A percentile compares a stretch with the other conserved stretches of the same genome.
These are phyloP conservation scores for Sporothrix luriei DNA, from an alignment of 2,329 filamentous ascomycete species.

Conservation along the genomic window DNA sequence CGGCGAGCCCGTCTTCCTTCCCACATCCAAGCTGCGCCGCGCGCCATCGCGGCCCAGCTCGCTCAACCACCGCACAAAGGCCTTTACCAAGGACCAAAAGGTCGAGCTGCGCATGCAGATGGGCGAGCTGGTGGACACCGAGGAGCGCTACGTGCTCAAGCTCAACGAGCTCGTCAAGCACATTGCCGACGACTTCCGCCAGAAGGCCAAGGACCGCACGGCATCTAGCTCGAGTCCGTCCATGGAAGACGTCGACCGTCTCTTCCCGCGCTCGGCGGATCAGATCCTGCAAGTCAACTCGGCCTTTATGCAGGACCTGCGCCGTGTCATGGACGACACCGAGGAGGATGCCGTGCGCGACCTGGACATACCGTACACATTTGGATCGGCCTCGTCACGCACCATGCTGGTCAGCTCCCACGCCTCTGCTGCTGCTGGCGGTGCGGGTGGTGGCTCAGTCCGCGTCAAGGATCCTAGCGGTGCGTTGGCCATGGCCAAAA, in stretches of 20 bases:
- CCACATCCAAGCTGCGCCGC: slow-evolving; percentile 79
- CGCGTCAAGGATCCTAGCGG: slow-evolving; percentile 73
- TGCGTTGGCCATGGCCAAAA: slow-evolving; percentile 73
- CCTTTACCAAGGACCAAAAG: slow-evolving; percentile 80
- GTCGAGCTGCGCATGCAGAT: slow-evolving; percentile 84
- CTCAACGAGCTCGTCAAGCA: slow-evolving; percentile 79
- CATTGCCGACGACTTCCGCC: slow-evolving; percentile 77
- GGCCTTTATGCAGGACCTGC: slow-evolving; percentile 75
- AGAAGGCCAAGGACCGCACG: slow-evolving; percentile 63
- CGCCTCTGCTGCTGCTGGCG: slow-evolving; percentile 37
- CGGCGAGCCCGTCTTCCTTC: slow-evolving; percentile 82
- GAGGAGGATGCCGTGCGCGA: slow-evolving; percentile 79
- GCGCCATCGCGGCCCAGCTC: slow-evolving; percentile 85
- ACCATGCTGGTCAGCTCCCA: slow-evolving; percentile 13
- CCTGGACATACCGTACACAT: slow-evolving; percentile 60
- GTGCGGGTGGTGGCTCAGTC: slow-evolving; percentile 48
- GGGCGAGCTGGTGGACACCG: slow-evolving; percentile 86
- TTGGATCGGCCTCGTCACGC: slow-evolving; percentile 39
- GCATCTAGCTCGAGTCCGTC: slow-evolving; percentile 69
- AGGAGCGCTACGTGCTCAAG: slow-evolving; percentile 90
- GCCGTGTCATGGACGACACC: slow-evolving; percentile 75
- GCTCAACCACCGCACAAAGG: slow-evolving; percentile 69
- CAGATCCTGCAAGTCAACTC: slow-evolving; percentile 80
- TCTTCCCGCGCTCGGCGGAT: slow-evolving; percentile 82
- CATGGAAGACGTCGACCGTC: slow-evolving; percentile 68